Base-by-base conservation (phyloP, 495 filamentous ascomycete genomes). In the Penicillium malachiteum region DNA sequence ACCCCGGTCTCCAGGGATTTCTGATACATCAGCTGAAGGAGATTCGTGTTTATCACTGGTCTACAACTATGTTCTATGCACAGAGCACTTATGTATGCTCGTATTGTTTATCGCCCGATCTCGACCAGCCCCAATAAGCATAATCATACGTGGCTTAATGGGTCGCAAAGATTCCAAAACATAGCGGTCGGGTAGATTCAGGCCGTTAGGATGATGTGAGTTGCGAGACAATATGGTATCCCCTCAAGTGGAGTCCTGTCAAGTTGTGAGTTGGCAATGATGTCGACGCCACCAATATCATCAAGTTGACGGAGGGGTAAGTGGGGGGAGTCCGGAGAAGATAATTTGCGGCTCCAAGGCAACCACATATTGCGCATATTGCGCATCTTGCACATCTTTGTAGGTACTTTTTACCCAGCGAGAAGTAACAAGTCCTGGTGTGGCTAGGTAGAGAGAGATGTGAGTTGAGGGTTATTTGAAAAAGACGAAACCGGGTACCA, bases 331-430 rank as follows among this genome's bases (percentile, higher is more conserved):
- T 35, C 45, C 52, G 48, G 45, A 30, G 21, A 50, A 45, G 40
- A 38, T 10, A 43, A 50, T 48, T 53, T 59, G 60, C 54, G 60
- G 63, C 59, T 65, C 55, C 59, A 65, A 66, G 63, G 63, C 60
- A 66, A 63, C 63, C 37, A 37, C 52, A 12, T 18, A 12, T 38
- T 11, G 7, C 18, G 14, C 40, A 7, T 16, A 43, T 48, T 38
- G 31, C 7, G 3, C 1, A 12, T 38, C n/a, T n/a, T n/a, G n/a
- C n/a, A n/a, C n/a, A n/a, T n/a, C n/a, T n/a, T n/a, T 11, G 7
- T 43, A 16, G n/a, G n/a, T 16, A 43, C 34, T 37, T 37, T 37
- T 7, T 37, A 37, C 34, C 21, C 21, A 26, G 21, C 4, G 21
- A 26, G 21, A 4, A 26, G 21, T 26, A 26, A n/a, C n/a, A n/a